Evolutionary conservation across 768 basidiomycete species (phyloP), one percentile per base, ranked within the genome.

Genomic region (Dacryopinax primogenitus): DNA sequence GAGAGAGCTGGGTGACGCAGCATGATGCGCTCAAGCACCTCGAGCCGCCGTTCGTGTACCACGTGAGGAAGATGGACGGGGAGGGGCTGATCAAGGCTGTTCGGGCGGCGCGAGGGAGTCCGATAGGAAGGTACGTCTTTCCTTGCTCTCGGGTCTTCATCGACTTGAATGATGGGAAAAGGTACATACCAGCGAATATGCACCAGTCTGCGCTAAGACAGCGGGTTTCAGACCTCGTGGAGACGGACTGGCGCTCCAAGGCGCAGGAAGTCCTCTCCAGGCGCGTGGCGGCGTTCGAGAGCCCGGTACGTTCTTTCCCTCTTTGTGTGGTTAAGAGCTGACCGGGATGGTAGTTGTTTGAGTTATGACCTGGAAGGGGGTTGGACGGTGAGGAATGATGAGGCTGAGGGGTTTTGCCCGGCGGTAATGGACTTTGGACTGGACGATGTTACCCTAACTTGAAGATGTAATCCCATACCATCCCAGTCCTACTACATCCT

Each of bases 11-110:
- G 73, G 41, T 62, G n/a, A 66, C 70, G 7, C 72, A 74, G 63
- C 70, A 72, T 28, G 69, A 70, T 41, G 70, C 67, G 2, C 41
- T 72, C 21, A 33, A 67, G 30, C 66, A 64, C 23, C 62, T 68
- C 9, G 63, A 63, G 1, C 69, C 71, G 32, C 72, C 72, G 6
- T 69, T 67, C 33, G 72, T 73, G 26, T 73, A 73, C 51, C 67
- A 71, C 32, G 69, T 72, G 3, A 64, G 69, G 23, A 64, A 65
- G 44, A 70, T 66, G 28, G 68, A 70, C 62, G 26, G 34, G 28
- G 62, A 64, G 39, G 69, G 67, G 32, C 39, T 69, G 3, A 45
- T 41, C 13, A 64, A 65, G 9, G 70, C 70, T 26, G 63, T 71
- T 47, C 16, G 37, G 33, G 62, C 62, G 21, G 70, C 70, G 9